These are phyloP conservation scores for Quercus wislizeni DNA, from an alignment of 306 rosid genomes.

Conservation along the genomic window DNA sequence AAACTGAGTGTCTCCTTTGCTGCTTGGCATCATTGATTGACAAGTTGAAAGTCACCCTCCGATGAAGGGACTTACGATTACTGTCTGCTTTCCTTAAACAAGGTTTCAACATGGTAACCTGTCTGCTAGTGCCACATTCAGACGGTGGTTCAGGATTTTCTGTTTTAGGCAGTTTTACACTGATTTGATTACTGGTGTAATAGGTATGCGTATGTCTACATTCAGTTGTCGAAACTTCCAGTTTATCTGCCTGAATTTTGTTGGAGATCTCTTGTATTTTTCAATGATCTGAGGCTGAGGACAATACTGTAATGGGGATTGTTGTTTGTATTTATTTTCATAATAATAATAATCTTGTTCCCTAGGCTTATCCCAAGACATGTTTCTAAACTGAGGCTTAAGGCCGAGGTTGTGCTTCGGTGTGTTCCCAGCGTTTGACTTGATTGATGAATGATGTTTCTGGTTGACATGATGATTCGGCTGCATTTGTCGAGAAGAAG, in stretches of 20 bases:
- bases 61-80: conserved; percentile 26
- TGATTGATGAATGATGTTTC: neutral
- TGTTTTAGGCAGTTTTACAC: neutral
- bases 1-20: neutral
- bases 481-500: conserved; percentile 9
- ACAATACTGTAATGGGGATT: neutral
- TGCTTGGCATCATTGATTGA: neutral
- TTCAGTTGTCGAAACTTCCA: conserved; percentile 6
- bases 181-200: neutral
- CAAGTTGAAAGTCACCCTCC: conserved; percentile 39
- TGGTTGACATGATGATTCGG: neutral
- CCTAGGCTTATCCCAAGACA: neutral
- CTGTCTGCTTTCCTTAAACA: conserved; percentile 49
- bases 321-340: neutral
- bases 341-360: neutral
- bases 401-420: conserved; percentile 17
- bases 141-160: conserved; percentile 5
- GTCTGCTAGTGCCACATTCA: conserved; percentile 15
- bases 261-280: neutral
- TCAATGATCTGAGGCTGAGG: conserved; percentile 9
- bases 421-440: conserved; percentile 22
- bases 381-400: neutral
- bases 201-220: neutral
- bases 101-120: conserved; percentile 30
- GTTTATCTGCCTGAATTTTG: conserved; percentile 1